Conservation (phyloP, 108 stramenopile genomes). For the Conticribra weissflogii region DNA sequence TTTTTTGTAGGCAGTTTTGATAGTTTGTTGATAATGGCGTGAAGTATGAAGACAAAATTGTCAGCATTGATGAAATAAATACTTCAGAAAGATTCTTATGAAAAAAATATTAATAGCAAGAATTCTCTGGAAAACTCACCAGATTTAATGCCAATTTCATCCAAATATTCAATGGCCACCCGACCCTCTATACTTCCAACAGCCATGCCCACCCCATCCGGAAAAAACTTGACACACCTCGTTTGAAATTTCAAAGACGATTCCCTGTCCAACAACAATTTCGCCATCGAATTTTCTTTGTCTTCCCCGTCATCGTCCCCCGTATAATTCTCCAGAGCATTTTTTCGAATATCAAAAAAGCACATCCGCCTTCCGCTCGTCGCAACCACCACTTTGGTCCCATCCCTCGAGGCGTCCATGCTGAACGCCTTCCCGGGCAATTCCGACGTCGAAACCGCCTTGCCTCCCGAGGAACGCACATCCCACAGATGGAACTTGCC, state of each 20-base stretch:
- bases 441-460: conserved; percentile 26
- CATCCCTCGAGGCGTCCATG: conserved; percentile 62
- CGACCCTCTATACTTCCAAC: conserved; percentile 96
- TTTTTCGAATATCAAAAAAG: conserved; percentile 58
- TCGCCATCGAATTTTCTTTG: conserved; percentile 8
- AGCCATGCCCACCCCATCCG: conserved; percentile 79
- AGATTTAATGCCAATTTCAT: conserved; percentile 61
- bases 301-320: conserved; percentile 3
- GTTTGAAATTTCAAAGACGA: conserved; percentile 89
- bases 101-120: background rate
- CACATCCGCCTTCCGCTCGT: conserved; percentile 61
- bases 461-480: conserved; percentile 30
- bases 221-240: conserved; percentile 81
- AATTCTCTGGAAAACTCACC: conserved; percentile 25
- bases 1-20: background rate
- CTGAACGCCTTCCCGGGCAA: conserved; percentile 86
- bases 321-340: background rate
- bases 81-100: too few relatives aligned
- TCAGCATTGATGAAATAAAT: too few relatives aligned
- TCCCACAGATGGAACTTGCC: conserved; percentile 73
- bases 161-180: conserved; percentile 94
- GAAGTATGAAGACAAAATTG: too few relatives aligned
- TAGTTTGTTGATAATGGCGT: conserved; percentile 7
- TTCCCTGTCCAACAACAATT: conserved; percentile 72
- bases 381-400: conserved; percentile 64